phyloP scores from a whole-genome alignment of 352 stramenopile species.

The Globisporangium megalacanthum region DNA sequence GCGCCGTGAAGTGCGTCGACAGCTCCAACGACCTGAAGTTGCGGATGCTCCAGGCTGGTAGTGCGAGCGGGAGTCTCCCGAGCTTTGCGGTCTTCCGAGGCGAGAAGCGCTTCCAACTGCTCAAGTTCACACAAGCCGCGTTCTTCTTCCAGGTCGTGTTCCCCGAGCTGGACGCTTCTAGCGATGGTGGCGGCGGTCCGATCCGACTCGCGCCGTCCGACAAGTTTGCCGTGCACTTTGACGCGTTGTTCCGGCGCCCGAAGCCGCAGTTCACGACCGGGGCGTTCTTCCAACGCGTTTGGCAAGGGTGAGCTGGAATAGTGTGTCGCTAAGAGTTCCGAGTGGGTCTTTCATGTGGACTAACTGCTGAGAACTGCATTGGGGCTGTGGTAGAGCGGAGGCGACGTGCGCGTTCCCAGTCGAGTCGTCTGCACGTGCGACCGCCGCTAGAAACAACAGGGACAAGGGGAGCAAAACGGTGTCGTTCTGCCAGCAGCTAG shows the following conservation, averaged over 20 bases:
- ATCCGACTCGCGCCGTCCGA: slow-evolving; percentile 29
- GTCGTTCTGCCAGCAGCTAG: slow-evolving; percentile 30
- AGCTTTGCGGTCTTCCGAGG: slow-evolving; percentile 56
- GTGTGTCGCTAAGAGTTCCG: background rate
- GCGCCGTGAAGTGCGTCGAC: slow-evolving; percentile 48
- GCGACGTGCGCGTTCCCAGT: slow-evolving; percentile 9
- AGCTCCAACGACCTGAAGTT: slow-evolving; percentile 52
- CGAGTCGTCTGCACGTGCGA: slow-evolving; percentile 3
- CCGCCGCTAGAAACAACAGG: background rate
- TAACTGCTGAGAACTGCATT: background rate
- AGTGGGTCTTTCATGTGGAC: slow-evolving; percentile 2
- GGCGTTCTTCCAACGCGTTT: slow-evolving; percentile 42
- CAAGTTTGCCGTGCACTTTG: slow-evolving; percentile 44
- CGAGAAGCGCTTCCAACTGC: slow-evolving; percentile 64
- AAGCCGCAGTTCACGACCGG: slow-evolving; percentile 24
- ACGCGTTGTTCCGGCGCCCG: slow-evolving; percentile 34
- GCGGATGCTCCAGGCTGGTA: slow-evolving; percentile 33
- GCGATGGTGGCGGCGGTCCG: slow-evolving; percentile 4
- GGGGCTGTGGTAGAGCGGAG: slow-evolving; percentile 6
- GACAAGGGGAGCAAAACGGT: slow-evolving; percentile 9
- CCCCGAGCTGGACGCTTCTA: slow-evolving; percentile 21
- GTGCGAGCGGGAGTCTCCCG: slow-evolving; percentile 32
- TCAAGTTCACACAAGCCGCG: slow-evolving; percentile 38
- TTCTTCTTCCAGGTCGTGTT: slow-evolving; percentile 69
- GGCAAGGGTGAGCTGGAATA: slow-evolving; percentile 35